Evolutionary conservation across 108 stramenopile species (phyloP).

Genomic region (Chaetoceros muelleri): DNA sequence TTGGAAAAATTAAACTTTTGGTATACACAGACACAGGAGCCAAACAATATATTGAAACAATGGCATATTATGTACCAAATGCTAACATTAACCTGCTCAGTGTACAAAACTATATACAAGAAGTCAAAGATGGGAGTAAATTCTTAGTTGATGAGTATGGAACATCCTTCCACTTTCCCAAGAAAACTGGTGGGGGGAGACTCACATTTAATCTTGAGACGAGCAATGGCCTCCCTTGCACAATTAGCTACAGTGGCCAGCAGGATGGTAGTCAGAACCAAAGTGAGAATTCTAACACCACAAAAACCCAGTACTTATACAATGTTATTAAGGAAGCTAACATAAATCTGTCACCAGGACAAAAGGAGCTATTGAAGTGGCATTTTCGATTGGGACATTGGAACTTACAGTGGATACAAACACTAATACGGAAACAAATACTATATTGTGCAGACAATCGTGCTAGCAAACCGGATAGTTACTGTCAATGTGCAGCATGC

Average conservation of each 20-base stretch:
- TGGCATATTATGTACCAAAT: background rate
- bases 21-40: background rate
- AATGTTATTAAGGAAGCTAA: background rate
- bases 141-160: background rate
- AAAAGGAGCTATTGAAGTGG: background rate
- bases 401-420: background rate
- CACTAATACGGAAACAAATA: background rate
- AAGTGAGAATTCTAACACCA: too few relatives aligned
- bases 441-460: background rate
- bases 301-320: background rate
- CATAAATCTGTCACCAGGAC: background rate
- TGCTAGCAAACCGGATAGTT: background rate
- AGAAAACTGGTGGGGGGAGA: background rate
- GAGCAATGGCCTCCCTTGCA: background rate
- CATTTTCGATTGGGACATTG: background rate
- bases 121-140: background rate
- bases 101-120: background rate
- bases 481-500: slow-evolving; percentile 10
- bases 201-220: background rate
- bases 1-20: background rate
- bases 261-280: background rate
- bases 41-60: background rate
- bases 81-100: background rate
- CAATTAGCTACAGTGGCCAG: background rate
- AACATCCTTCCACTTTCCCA: background rate